A percentile compares a stretch with the other conserved stretches of the same genome.
phyloP scores from a whole-genome alignment of 1,284 basidiomycete species.

The Ustilago lituana region DNA sequence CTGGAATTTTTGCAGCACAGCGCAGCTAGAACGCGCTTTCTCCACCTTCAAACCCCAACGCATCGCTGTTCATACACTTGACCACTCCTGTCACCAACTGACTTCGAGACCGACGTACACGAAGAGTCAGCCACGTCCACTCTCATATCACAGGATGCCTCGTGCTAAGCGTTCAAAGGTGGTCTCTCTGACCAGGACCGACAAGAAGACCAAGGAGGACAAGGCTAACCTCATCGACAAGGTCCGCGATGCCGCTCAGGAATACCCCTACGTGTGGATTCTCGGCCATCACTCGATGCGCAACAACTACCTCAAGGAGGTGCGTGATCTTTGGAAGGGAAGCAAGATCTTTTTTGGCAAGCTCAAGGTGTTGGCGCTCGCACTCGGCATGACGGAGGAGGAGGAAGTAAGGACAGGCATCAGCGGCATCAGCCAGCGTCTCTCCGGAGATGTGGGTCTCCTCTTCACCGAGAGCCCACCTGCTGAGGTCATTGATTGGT shows the following conservation, averaged over 20 bases:
- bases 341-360: slow-evolving; percentile 84
- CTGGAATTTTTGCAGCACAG: neutral
- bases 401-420: slow-evolving; percentile 86
- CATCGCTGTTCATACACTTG: neutral
- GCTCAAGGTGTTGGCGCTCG: slow-evolving; percentile 93
- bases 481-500: slow-evolving; percentile 92
- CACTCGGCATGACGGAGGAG: slow-evolving; percentile 86
- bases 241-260: slow-evolving; percentile 72
- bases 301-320: slow-evolving; percentile 91
- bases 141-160: slow-evolving; percentile 58
- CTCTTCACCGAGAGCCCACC: slow-evolving; percentile 90
- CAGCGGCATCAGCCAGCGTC: slow-evolving; percentile 83
- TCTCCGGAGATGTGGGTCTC: slow-evolving; percentile 91
- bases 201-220: slow-evolving; percentile 73
- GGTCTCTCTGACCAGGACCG: slow-evolving; percentile 72
- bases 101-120: neutral
- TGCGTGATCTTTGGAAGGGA: slow-evolving; percentile 91
- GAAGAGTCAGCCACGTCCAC: neutral
- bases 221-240: slow-evolving; percentile 85
- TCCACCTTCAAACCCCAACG: slow-evolving; percentile 16
- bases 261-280: slow-evolving; percentile 93
- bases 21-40: neutral
- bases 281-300: slow-evolving; percentile 95
- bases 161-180: slow-evolving; percentile 68
- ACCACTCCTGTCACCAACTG: slow-evolving; percentile 1